Conservation (phyloP, 2,329 filamentous ascomycete species). For the Myriosclerotinia scirpicola region DNA sequence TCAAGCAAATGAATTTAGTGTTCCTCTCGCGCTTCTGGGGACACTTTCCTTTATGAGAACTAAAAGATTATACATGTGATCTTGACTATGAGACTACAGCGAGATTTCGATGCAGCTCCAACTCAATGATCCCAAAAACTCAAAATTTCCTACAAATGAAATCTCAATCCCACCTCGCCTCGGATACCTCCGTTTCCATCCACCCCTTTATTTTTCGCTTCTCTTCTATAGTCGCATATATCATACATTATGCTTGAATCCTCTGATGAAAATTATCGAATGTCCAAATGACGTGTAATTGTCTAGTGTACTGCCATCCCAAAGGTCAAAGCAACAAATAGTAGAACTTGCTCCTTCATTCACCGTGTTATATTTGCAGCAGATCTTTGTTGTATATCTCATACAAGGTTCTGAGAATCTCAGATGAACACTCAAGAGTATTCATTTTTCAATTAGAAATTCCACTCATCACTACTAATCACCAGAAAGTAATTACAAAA, state of each 20-base stretch:
- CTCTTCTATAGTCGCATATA: neutral
- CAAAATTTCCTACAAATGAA: neutral
- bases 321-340: too few species aligned
- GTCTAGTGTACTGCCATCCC: too few species aligned
- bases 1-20: neutral
- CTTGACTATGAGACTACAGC: neutral
- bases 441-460: neutral
- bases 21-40: neutral
- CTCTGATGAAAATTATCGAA: too few species aligned
- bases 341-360: neutral
- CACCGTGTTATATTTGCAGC: neutral
- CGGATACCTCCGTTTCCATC: neutral
- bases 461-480: neutral
- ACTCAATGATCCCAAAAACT: neutral
- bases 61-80: neutral
- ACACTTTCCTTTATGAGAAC: neutral
- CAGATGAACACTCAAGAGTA: neutral
- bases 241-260: neutral
- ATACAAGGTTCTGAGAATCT: neutral
- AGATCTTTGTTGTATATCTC: neutral
- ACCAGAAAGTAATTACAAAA: neutral
- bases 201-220: neutral
- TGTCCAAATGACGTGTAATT: too few species aligned
- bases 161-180: neutral
- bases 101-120: neutral